Percentiles rank a stretch among this genome's conserved stretches.
Evolutionary conservation across 2,329 filamentous ascomycete genomes (phyloP).

Genomic region (Colletotrichum destructivum): DNA sequence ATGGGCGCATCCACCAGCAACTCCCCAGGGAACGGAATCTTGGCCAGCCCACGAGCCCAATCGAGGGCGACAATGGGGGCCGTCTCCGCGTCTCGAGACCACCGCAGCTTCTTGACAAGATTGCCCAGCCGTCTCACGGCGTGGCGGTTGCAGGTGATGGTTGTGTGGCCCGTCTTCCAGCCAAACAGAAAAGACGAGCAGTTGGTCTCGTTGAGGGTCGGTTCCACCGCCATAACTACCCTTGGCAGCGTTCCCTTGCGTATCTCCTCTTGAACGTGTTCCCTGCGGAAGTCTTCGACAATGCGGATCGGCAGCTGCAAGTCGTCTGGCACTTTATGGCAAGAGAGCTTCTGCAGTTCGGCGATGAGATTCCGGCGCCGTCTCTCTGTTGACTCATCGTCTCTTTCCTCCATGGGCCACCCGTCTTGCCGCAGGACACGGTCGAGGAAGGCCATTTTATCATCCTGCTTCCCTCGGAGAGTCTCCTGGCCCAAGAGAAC

Average conservation of each 20-base stretch:
- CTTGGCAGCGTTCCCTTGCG: constrained; percentile 47
- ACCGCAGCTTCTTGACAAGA: constrained; percentile 35
- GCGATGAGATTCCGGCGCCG: constrained; percentile 42
- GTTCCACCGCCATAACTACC: constrained; percentile 49
- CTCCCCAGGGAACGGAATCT: constrained; percentile 31
- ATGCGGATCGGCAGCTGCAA: constrained; percentile 55
- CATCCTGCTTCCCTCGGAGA: constrained; percentile 23
- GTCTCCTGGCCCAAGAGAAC: constrained; percentile 24
- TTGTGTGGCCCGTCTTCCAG: constrained; percentile 53
- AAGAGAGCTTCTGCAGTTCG: constrained; percentile 53
- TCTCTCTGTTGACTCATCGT: background rate
- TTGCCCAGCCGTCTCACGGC: constrained; percentile 10
- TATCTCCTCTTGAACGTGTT: constrained; percentile 43
- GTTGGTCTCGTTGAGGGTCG: constrained; percentile 53
- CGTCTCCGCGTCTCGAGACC: constrained; percentile 28
- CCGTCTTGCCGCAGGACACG: constrained; percentile 21
- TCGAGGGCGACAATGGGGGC: constrained; percentile 32
- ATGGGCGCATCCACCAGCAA: constrained; percentile 24
- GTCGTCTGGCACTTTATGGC: constrained; percentile 49
- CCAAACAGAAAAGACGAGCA: constrained; percentile 58
- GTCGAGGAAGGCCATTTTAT: constrained; percentile 22
- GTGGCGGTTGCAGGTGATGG: constrained; percentile 55
- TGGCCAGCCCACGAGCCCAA: constrained; percentile 35
- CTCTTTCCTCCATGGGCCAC: constrained; percentile 23
- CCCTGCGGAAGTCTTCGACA: constrained; percentile 44